Conservation (phyloP, 2,329 filamentous ascomycete genomes). For the Sclerotinia spermophila region DNA sequence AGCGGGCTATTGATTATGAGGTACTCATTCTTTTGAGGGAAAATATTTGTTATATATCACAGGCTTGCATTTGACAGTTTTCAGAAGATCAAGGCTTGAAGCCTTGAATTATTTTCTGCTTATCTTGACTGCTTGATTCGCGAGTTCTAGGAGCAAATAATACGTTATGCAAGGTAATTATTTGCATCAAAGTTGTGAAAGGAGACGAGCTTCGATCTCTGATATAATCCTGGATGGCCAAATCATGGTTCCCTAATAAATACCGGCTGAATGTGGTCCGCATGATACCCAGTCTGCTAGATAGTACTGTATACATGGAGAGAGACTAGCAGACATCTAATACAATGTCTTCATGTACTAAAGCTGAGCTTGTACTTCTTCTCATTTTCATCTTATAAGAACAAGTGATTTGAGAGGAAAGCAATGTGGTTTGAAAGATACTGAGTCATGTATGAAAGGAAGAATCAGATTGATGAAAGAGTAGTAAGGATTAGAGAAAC, state of each 20-base stretch:
- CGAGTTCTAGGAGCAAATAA: not conserved
- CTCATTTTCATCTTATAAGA: not conserved
- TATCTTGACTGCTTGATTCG: not conserved
- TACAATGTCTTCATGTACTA: not conserved
- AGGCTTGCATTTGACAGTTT: not conserved
- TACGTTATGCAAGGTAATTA: not conserved
- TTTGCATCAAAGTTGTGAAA: not conserved
- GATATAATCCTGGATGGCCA: not conserved
- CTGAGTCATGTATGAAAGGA: too few relatives aligned
- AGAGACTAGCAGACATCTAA: not conserved
- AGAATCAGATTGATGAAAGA: not conserved
- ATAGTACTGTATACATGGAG: not conserved
- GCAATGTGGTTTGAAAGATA: too few relatives aligned
- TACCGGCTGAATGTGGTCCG: not conserved
- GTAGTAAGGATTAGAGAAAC: not conserved
- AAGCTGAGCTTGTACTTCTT: not conserved
- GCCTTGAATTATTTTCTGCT: too few relatives aligned
- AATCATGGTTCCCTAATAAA: not conserved
- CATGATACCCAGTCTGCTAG: not conserved
- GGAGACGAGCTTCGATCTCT: not conserved
- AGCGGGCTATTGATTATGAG: fast-evolving
- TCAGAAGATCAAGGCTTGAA: not conserved
- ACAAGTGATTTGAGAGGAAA: not conserved
- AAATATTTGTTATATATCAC: not conserved
- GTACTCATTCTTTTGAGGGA: fast-evolving